A percentile compares a stretch with the other conserved stretches of the same genome.
These are phyloP conservation scores for Paraphaeosphaeria minitans DNA, from an alignment of 2,329 filamentous ascomycete species.

Conservation along the genomic window DNA sequence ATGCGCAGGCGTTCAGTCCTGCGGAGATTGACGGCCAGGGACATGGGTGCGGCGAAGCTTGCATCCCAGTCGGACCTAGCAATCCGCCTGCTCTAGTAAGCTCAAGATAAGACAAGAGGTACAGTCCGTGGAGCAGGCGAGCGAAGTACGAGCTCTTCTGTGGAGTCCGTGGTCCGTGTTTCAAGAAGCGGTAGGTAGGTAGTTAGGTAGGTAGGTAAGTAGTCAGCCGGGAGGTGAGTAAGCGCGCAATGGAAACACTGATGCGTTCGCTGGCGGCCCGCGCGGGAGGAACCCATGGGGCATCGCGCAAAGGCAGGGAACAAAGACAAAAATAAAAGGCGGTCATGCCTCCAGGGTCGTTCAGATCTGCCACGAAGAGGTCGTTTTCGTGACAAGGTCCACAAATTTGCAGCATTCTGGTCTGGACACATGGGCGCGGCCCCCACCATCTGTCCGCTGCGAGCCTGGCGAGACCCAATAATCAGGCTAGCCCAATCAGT, in stretches of 20 bases:
- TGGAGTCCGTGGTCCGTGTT: slow-evolving; percentile 7
- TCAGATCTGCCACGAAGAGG: too few species aligned
- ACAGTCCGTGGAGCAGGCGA: neutral
- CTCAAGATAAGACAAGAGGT: slow-evolving; percentile 6
- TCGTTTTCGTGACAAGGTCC: neutral
- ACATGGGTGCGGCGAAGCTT: slow-evolving; percentile 6
- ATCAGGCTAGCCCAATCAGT: neutral
- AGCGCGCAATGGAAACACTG: neutral
- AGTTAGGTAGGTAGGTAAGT: too few species aligned
- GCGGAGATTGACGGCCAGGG: slow-evolving; percentile 8
- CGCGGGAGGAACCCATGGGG: neutral
- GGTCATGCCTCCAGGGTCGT: neutral
- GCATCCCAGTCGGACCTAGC: neutral
- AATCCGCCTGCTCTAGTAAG: slow-evolving; percentile 7
- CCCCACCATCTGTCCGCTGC: slow-evolving; percentile 2
- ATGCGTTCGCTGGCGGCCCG: neutral
- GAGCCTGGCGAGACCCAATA: neutral
- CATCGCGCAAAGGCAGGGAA: neutral
- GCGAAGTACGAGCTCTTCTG: neutral
- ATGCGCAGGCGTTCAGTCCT: slow-evolving; percentile 3
- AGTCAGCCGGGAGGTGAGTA: slow-evolving; percentile 1
- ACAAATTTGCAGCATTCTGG: neutral
- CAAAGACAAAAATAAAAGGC: neutral
- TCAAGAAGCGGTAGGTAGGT: slow-evolving; percentile 3
- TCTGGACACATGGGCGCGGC: neutral